phyloP scores from a whole-genome alignment of 345 rosid genomes.

The rapeseed (Brassica napus) region DNA sequence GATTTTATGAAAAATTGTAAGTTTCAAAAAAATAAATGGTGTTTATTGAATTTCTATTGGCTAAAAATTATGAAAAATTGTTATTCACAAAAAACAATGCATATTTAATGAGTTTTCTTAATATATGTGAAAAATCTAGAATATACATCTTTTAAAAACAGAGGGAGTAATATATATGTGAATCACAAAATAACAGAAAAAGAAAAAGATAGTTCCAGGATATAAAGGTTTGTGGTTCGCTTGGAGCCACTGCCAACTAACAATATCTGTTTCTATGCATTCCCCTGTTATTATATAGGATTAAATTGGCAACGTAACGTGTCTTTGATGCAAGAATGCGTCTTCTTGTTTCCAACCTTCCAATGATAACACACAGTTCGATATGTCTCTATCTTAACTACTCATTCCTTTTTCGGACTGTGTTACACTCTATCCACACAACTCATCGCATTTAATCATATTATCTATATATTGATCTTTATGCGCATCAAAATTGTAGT shows the following conservation, averaged over 20 bases:
- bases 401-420: constrained; percentile 27
- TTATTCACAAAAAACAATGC: too few species aligned
- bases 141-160: too few species aligned
- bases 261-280: constrained; percentile 25
- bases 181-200: constrained; percentile 29
- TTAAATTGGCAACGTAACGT: constrained; percentile 35
- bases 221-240: constrained; percentile 37
- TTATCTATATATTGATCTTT: background rate
- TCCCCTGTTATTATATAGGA: constrained; percentile 1
- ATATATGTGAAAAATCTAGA: too few species aligned
- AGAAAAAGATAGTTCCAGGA: constrained; percentile 6
- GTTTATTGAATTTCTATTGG: too few species aligned
- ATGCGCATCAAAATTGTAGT: background rate
- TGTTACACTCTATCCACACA: constrained; percentile 37
- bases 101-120: too few species aligned
- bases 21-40: too few species aligned
- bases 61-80: too few species aligned
- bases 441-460: constrained; percentile 21
- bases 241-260: constrained; percentile 46
- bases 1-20: too few species aligned
- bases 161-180: background rate
- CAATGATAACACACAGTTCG: constrained; percentile 32
- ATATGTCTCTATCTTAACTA: constrained; percentile 27
- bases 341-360: constrained; percentile 38
- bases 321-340: constrained; percentile 42